A percentile compares a stretch with the other conserved stretches of the same genome.
Conservation (phyloP, 2,329 filamentous ascomycete species). For the Colletotrichum phormii region DNA sequence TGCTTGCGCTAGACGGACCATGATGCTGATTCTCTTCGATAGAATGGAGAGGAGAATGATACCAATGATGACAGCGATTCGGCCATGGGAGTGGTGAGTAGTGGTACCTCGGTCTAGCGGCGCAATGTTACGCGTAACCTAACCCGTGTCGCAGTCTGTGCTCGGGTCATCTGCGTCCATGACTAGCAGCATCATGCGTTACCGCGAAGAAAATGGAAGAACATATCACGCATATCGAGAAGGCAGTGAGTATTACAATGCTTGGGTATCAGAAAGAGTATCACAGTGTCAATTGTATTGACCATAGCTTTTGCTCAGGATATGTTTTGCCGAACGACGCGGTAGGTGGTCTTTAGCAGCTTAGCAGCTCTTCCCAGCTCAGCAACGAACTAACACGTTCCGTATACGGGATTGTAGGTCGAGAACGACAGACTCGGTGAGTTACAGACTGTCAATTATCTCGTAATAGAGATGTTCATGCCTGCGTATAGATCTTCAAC, state of each 20-base stretch:
- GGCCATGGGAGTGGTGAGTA: conserved; percentile 3
- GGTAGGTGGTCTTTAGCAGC: conserved; percentile 12
- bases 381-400: background rate
- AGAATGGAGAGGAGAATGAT: background rate
- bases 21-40: background rate
- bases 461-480: background rate
- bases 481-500: conserved; percentile 41
- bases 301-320: conserved; percentile 20
- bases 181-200: conserved; percentile 50
- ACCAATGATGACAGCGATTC: conserved; percentile 10
- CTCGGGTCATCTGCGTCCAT: conserved; percentile 45
- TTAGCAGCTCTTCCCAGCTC: background rate
- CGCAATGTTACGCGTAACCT: background rate
- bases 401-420: conserved; percentile 13
- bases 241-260: conserved; percentile 19
- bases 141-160: conserved; percentile 16
- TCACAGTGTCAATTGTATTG: background rate
- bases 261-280: background rate
- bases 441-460: background rate
- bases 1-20: background rate
- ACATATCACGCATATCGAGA: conserved; percentile 52
- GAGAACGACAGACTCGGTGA: conserved; percentile 42
- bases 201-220: conserved; percentile 53
- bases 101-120: background rate
- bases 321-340: conserved; percentile 44